Percentiles rank a stretch among this genome's conserved stretches.
Evolutionary conservation across 1,284 basidiomycete genomes (phyloP).

Genomic region (Grifola frondosa): DNA sequence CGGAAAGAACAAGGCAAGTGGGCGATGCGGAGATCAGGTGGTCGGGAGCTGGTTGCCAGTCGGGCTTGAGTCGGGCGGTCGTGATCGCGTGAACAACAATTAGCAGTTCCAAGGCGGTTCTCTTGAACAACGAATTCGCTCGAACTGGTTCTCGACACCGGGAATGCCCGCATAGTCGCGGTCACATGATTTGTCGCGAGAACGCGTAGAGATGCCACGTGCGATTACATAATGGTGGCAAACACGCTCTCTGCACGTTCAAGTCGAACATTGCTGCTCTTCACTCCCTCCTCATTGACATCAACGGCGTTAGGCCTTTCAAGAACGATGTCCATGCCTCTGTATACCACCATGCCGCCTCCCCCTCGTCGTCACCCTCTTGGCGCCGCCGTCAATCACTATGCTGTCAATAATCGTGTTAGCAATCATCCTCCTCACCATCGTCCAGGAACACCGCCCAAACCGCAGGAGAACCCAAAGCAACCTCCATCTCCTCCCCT

Average conservation of each 20-base stretch:
- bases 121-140: too few relatives aligned
- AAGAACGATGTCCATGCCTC: slow-evolving; percentile 27
- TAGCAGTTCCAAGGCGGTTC: too few relatives aligned
- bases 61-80: too few relatives aligned
- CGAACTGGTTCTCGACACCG: too few relatives aligned
- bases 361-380: slow-evolving; percentile 35
- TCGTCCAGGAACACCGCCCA: slow-evolving; percentile 25
- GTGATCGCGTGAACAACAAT: too few relatives aligned
- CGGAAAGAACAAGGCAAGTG: too few relatives aligned
- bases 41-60: too few relatives aligned
- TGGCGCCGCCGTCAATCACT: slow-evolving; percentile 28
- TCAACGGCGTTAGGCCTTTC: slow-evolving; percentile 34
- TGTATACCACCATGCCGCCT: slow-evolving; percentile 26
- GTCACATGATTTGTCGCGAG: slow-evolving; percentile 18
- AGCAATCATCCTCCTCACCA: slow-evolving; percentile 10
- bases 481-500: slow-evolving; percentile 57
- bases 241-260: slow-evolving; percentile 17
- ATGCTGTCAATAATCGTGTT: slow-evolving; percentile 26
- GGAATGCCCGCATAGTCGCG: too few relatives aligned
- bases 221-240: slow-evolving; percentile 21
- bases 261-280: neutral
- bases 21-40: too few relatives aligned
- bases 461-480: slow-evolving; percentile 20
- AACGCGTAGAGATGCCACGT: slow-evolving; percentile 22
- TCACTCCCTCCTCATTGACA: slow-evolving; percentile 13